These are phyloP conservation scores for Quercus engelmannii DNA, from an alignment of 306 rosid species.

Conservation along the genomic window DNA sequence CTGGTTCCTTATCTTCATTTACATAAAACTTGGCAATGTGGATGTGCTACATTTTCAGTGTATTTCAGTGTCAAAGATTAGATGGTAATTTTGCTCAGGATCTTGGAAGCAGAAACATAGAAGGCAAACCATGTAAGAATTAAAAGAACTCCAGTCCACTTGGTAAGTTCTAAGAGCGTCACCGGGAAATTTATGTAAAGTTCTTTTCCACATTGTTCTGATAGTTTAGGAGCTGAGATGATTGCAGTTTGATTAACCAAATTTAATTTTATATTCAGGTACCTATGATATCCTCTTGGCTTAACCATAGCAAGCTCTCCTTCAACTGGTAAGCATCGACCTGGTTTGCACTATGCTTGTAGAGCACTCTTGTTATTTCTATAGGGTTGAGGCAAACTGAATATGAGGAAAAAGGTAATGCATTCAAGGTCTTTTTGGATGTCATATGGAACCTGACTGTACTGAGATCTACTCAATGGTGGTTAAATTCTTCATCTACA, in stretches of 20 bases:
- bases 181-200: not conserved
- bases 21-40: not conserved
- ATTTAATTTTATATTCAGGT: constrained; percentile 5
- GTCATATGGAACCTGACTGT: not conserved
- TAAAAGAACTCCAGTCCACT: not conserved
- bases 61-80: constrained; percentile 7
- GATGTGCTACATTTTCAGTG: not conserved
- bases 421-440: not conserved
- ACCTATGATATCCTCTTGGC: not conserved
- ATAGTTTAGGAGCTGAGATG: not conserved
- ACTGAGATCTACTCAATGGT: not conserved
- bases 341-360: not conserved
- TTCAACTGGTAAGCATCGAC: not conserved
- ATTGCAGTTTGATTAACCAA: not conserved
- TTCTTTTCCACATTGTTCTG: not conserved
- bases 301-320: not conserved
- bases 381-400: not conserved
- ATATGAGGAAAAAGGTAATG: not conserved
- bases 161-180: constrained; percentile 12
- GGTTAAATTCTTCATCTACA: not conserved
- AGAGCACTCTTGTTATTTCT: not conserved
- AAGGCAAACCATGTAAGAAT: constrained; percentile 2
- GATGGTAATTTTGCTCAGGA: constrained; percentile 15
- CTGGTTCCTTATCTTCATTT: not conserved
- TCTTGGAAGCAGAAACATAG: constrained; percentile 16